Percentiles rank a stretch among this genome's conserved stretches.
phyloP scores from a whole-genome alignment of 1,284 basidiomycete species.

The Agroathelia rolfsii region DNA sequence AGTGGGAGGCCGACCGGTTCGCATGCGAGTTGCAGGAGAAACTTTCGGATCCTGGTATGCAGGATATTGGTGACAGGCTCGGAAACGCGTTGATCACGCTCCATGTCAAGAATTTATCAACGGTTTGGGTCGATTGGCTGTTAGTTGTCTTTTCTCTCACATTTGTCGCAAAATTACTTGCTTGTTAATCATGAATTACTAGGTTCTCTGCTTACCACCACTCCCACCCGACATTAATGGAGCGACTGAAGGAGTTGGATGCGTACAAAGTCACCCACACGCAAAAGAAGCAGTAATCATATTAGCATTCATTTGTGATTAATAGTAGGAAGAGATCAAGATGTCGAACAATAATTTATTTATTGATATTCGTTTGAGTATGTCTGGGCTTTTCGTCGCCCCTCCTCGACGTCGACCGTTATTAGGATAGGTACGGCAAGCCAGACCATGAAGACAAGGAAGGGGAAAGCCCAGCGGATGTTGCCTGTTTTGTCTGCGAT shows the following conservation, averaged over 20 bases:
- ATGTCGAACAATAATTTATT: not conserved
- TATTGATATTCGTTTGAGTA: no score
- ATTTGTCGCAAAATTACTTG: no score
- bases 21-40: conserved; percentile 58
- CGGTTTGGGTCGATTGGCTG: conserved; percentile 87
- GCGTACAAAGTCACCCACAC: conserved; percentile 31
- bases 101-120: conserved; percentile 85
- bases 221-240: conserved; percentile 85
- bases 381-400: conserved; percentile 61
- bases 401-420: conserved; percentile 58
- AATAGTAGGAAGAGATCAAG: not conserved
- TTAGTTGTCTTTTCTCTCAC: conserved; percentile 32
- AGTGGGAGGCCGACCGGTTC: conserved; percentile 85
- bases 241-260: conserved; percentile 76
- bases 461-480: conserved; percentile 83
- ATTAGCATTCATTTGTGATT: not conserved
- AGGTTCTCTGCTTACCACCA: conserved; percentile 89
- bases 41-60: conserved; percentile 37
- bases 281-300: conserved; percentile 21
- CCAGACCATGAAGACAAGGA: conserved; percentile 75
- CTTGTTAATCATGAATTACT: no score
- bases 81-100: conserved; percentile 71
- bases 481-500: conserved; percentile 83
- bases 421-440: conserved; percentile 67
- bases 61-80: conserved; percentile 72